Base-by-base conservation (phyloP, 495 filamentous ascomycete genomes). In the Hypoxylon intermedium region DNA sequence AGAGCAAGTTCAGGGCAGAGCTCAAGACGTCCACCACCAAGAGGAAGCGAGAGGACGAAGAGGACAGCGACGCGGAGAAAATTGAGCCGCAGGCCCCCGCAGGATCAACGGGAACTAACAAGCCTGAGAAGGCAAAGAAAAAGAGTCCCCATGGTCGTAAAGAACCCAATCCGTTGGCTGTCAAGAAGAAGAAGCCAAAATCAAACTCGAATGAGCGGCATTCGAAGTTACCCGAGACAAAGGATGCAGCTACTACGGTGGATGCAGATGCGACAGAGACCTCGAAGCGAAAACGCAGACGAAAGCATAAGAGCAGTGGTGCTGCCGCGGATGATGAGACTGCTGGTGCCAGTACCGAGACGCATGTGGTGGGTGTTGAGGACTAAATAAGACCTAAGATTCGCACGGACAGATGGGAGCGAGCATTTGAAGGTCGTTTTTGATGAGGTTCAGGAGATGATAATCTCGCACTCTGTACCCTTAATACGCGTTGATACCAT, bases 161-260 rank as follows among this genome's bases (percentile, higher is more conserved):
- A 73, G 87, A 80, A 6, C 92, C 93, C 6, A 98, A 98, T 78
- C 94, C 94, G 7, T 77, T 98, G 60, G 87, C 91, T 56, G 76
- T 96, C 62, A 95, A 91, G 81, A 98, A 97, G 77, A 72, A 86
- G 49, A 91, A 89, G 78, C 41, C 64, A 37, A 56, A 51, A 36
- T n/a, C 49, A 53, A 37, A 45, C 30, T 6, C 44, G 16, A 36
- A 50, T 33, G 56, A 41, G 18, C 52, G 63, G 13, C 16, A 47
- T 28, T 24, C 56, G 9, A 58, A 60, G 54, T 46, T 30, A 36
- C n/a, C 60, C 20, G 41, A 54, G 41, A 26, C 41, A 28, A 60
- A 66, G 30, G 52, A 56, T 41, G 24, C 24, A 9, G 36, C 13
- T 30, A 33, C 28, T 28, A 30, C 16, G 34, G 28, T 37, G 2